Percentiles rank a stretch among this genome's conserved stretches.
Evolutionary conservation across 139 green algal genomes (phyloP).

Genomic region (Penium margaritaceum): DNA sequence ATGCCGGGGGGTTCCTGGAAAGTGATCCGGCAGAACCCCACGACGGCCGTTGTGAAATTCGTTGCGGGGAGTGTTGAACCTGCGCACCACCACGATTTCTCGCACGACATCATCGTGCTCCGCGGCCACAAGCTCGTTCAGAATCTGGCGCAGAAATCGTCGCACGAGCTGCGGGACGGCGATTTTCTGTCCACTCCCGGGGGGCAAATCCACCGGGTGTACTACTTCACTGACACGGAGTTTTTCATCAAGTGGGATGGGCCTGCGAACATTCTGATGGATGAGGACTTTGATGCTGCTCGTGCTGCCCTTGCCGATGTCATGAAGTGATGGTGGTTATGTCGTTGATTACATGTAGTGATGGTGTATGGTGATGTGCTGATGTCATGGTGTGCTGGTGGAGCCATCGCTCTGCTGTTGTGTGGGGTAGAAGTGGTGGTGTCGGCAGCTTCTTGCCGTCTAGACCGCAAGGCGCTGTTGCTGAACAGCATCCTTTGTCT

Average conservation of each 20-base stretch:
- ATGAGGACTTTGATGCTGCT: constrained; percentile 1
- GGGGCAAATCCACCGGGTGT: constrained; percentile 4
- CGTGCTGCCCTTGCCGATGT: constrained; percentile 2
- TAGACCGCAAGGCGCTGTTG: too few species aligned
- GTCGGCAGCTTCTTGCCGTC: too few species aligned
- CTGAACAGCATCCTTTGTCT: too few species aligned
- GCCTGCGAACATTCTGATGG: constrained; percentile 6
- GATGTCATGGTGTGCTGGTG: too few species aligned
- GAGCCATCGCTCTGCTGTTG: too few species aligned
- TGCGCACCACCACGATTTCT: constrained; percentile 7
- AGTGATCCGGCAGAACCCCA: not conserved
- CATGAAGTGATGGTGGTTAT: too few species aligned
- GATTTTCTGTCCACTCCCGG: constrained; percentile 15
- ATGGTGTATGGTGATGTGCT: too few species aligned
- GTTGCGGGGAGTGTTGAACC: not conserved
- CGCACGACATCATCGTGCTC: not conserved
- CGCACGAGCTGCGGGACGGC: not conserved
- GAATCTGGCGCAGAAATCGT: not conserved
- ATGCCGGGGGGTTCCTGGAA: constrained; percentile 16
- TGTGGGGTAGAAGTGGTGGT: too few species aligned
- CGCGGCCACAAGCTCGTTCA: not conserved
- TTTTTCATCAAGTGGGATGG: constrained; percentile 19
- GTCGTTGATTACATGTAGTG: too few species aligned
- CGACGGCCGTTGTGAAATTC: not conserved
- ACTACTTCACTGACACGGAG: constrained; percentile 16